phyloP scores from a whole-genome alignment of 768 basidiomycete species.

The Leucogyrophana mollusca region DNA sequence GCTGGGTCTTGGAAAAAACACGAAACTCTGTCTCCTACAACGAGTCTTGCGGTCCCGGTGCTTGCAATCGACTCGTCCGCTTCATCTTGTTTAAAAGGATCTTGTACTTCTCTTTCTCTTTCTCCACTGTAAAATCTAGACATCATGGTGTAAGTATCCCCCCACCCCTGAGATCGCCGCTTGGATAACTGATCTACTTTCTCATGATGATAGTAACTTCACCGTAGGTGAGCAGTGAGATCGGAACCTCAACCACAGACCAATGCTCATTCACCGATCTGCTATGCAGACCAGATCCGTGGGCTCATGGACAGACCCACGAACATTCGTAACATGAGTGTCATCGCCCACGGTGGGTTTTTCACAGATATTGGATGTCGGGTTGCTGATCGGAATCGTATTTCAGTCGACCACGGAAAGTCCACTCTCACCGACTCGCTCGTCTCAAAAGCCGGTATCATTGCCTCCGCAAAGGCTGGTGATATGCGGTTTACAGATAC shows the following conservation, averaged over 20 bases:
- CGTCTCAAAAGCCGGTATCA: slow-evolving; percentile 96
- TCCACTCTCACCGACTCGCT: slow-evolving; percentile 95
- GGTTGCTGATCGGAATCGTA: not conserved
- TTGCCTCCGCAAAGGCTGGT: slow-evolving; percentile 85
- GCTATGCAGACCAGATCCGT: slow-evolving; percentile 66
- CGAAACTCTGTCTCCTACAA: slow-evolving; percentile 11
- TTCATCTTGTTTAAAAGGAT: slow-evolving; percentile 9
- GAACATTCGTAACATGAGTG: slow-evolving; percentile 87
- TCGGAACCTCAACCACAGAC: not conserved
- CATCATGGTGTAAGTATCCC: slow-evolving; percentile 77
- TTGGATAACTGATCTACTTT: slow-evolving; percentile 29
- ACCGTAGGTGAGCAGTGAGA: slow-evolving; percentile 65
- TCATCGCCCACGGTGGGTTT: slow-evolving; percentile 70
- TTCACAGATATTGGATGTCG: not conserved
- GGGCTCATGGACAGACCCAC: slow-evolving; percentile 79
- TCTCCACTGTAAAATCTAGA: slow-evolving; percentile 42
- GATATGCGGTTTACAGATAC: slow-evolving; percentile 78
- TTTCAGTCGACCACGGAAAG: slow-evolving; percentile 92
- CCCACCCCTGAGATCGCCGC: slow-evolving; percentile 5
- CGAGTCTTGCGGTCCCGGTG: slow-evolving; percentile 26
- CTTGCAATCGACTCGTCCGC: slow-evolving; percentile 19
- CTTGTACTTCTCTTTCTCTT: slow-evolving; percentile 19
- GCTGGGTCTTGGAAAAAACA: slow-evolving; percentile 8
- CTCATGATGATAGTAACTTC: slow-evolving; percentile 66
- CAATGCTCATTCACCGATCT: slow-evolving; percentile 12